phyloP scores from a whole-genome alignment of 805 yeast species.

The Schwanniomyces vanrijiae region DNA sequence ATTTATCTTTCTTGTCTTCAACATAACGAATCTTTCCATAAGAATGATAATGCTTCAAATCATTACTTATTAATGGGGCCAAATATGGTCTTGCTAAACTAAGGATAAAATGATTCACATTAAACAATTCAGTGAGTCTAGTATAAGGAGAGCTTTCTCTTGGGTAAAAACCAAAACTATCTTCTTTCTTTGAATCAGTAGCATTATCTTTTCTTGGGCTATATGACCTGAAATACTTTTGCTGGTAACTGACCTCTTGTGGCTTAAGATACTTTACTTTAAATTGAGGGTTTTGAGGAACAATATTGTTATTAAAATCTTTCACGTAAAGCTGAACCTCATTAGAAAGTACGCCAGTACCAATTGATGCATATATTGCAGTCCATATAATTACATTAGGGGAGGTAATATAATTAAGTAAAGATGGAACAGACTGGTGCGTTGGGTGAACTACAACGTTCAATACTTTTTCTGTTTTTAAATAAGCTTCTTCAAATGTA shows the following conservation, averaged over 20 bases:
- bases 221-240: conserved; percentile 36
- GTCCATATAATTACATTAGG: conserved; percentile 91
- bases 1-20: conserved; percentile 3
- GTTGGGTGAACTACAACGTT: conserved; percentile 87
- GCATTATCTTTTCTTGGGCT: conserved; percentile 12
- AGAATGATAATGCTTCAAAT: conserved; percentile 64
- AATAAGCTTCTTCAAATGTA: conserved; percentile 92
- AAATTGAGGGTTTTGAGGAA: conserved; percentile 46
- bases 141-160: conserved; percentile 66
- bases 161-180: conserved; percentile 18
- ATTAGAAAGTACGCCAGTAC: conserved; percentile 64
- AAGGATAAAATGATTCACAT: conserved; percentile 89
- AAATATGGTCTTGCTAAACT: conserved; percentile 91
- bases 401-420: conserved; percentile 85
- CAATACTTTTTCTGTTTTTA: conserved; percentile 72
- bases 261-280: conserved; percentile 44
- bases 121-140: conserved; percentile 85
- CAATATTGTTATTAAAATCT: conserved; percentile 61
- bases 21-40: conserved; percentile 30
- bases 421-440: conserved; percentile 63
- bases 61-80: conserved; percentile 85
- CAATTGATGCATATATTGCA: conserved; percentile 84
- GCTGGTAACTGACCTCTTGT: conserved; percentile 46
- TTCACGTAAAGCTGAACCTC: conserved; percentile 58
- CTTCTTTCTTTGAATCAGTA: conserved; percentile 7